Base-by-base conservation (phyloP, 768 basidiomycete genomes). In the Termitomyces sp. region DNA sequence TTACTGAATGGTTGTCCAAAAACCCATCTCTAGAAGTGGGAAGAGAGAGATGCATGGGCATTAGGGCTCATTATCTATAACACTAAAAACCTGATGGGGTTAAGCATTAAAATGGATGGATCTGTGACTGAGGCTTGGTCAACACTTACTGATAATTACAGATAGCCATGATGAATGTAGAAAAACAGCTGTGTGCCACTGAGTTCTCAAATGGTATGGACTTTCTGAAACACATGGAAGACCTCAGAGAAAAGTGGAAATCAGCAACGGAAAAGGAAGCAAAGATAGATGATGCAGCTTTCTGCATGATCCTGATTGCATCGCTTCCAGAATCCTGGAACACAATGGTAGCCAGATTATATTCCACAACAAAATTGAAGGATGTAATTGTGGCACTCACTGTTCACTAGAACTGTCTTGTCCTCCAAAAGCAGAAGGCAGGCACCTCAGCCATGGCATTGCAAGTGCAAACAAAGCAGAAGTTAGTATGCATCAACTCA, bases 401-500 rank as follows among this genome's bases (percentile, higher is more conserved):
- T 5, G 14, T 53, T 3, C 54, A 59, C 43, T 56, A 49, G n/a
- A n/a, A n/a, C n/a, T n/a, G n/a, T n/a, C n/a, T n/a, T n/a, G n/a
- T n/a, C n/a, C n/a, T n/a, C n/a, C 50, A 50, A 11, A 34, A 43
- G 4, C n/a, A 38, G 11, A 31, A 19, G 27, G 51, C 27, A 3
- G 38, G 38, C 9, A 17, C 6, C 16, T 52, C 52, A 14, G 11
- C 43, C 0, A 54, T 32, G 0, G 45, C 48, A 17, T 47, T 55
- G 2, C 47, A 54, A 10, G 35, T 41, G 0, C 10, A 49, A 2
- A 43, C 6, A 1, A 54, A 56, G 7, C 40, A 19, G 27, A 45
- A 56, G 3, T n/a, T 59, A 7, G 29, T 59, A 2, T 63, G 63
- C 53, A 34, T 37, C 0, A 65, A 68, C 58, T 59, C 61, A 5